Base-by-base conservation (phyloP, 352 stramenopile species). In the Peronospora destructor region DNA sequence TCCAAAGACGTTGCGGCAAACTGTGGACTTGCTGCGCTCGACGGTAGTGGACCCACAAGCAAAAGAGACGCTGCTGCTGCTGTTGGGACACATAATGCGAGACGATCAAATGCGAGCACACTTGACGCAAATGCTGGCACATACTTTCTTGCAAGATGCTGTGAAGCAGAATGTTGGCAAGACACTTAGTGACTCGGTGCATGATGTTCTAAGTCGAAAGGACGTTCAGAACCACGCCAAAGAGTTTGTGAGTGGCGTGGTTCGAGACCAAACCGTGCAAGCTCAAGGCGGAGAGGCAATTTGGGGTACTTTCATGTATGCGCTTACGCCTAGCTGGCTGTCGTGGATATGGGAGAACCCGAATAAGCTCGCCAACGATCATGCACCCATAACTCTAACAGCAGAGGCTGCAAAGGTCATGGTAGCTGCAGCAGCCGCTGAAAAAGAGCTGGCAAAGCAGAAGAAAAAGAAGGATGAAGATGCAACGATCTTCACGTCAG, bases 221-320 rank as follows among this genome's bases (percentile, higher is more conserved):
- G 81, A 92, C 39, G 68, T 90, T 49, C 75, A 90, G 49, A 72
- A 84, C 45, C 81, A 92, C 57, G 78, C 81, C 53, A 92, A 92
- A 46, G 74, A 86, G 49, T 92, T 92, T 48, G 73, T 92, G 7
- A 73, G 76, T 32, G 64, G 61, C 2, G 77, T 92, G n/a, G 73
- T 92, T n/a, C 68, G 66, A 17, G 81, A 92, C 56, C 76, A 87
- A 39, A 92, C 79, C 0, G 78, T 92, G 23, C 79, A 90, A 44
- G 76, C 73, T 9, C 78, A 90, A 52, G 74, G 81, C 33, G 77
- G 78, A 32, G 74, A 92, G 21, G 78, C 82, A 10, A 84, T 90
- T 34, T 90, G 79, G 81, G 70, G 77, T 34, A 89, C 78, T 0
- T 64, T 92, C 43, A 78, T 84, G 62, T 92, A 92, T 56, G 82